Conservation (phyloP, 371 early-diverging fungal genomes). For the Phascolomyces articulosus region DNA sequence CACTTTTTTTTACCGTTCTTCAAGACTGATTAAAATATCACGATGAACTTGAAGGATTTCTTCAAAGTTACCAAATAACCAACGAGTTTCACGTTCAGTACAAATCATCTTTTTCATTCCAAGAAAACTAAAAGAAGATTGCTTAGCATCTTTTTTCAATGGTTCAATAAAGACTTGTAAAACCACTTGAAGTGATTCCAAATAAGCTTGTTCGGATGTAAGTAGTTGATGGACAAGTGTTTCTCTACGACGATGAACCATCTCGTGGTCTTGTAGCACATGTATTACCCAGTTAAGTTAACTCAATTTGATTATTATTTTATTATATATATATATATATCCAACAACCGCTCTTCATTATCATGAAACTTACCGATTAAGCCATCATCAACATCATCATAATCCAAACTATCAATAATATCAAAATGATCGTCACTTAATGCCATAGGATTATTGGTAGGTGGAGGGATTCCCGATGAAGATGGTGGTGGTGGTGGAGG, state of each 20-base stretch:
- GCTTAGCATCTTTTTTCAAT: constrained; percentile 33
- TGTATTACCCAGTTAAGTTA: constrained; percentile 4
- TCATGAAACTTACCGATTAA: constrained; percentile 40
- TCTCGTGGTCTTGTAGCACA: constrained; percentile 37
- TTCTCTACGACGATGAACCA: constrained; percentile 41
- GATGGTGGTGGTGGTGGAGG: constrained; percentile 15
- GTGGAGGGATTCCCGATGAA: too few species aligned
- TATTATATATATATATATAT: neutral
- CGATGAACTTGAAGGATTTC: constrained; percentile 29
- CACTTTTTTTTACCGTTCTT: constrained; percentile 45
- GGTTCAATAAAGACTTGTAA: constrained; percentile 29
- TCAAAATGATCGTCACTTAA: constrained; percentile 33
- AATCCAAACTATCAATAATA: constrained; percentile 45
- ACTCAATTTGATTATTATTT: neutral
- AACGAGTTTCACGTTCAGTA: constrained; percentile 43
- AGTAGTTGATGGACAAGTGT: constrained; percentile 35
- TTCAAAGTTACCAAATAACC: constrained; percentile 47
- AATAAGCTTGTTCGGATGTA: constrained; percentile 35
- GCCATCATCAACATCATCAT: constrained; percentile 46
- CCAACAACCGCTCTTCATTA: neutral
- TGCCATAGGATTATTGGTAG: neutral
- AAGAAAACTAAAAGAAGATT: constrained; percentile 35
- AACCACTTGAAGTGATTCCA: constrained; percentile 27
- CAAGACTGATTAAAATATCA: constrained; percentile 23
- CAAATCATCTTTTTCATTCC: constrained; percentile 44